Evolutionary conservation across 2,329 filamentous ascomycete genomes (phyloP), one percentile per base, ranked within the genome.

Genomic region (Aureobasidium sp.): DNA sequence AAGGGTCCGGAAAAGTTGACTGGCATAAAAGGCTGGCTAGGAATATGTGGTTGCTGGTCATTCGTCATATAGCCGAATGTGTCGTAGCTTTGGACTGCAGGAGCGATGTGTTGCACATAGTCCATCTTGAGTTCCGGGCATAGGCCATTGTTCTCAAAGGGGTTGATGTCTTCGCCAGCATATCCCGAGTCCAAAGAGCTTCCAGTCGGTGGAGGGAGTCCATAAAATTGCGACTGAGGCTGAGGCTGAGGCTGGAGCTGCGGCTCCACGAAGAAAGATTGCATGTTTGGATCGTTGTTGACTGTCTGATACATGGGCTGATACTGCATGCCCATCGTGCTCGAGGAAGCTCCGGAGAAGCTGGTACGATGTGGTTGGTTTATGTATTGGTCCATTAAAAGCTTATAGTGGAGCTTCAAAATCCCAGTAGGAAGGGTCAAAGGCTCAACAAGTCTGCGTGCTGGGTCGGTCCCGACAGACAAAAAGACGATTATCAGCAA

Each of bases 141-240:
- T 12, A 41, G 31, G 22, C 31, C 36, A 25, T 41, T 51, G 45
- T 20, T 20, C 25, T 62, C 61, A 31, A 62, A 62, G 11, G 61
- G 61, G 25, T 62, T 47, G n/a, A 17, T 31, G 25, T 57, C 53
- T 34, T 57, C 61, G 29, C 56, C 56, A 37, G 55, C 55, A 39
- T 58, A 62, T 25, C 61, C 61, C 9, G 61, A 62, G 15, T 62
- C 61, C 52, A 62, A 4, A 9, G 61, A 56, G n/a, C 60, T 29
- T 41, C 49, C 60, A n/a, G 60, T 53, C 1, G 60, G 49, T 31
- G 34, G 41, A 29, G 44, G 57, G 7, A 49, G 34, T 1, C 22
- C 29, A 15, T 60, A 49, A 22, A 31, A 42, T 7, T 49, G 45
- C 15, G 34, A 17, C 7, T 41, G 56, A 11, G 41, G 20, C 31